Conservation (phyloP, 257 asterid genomes). For the Lycium barbarum region DNA sequence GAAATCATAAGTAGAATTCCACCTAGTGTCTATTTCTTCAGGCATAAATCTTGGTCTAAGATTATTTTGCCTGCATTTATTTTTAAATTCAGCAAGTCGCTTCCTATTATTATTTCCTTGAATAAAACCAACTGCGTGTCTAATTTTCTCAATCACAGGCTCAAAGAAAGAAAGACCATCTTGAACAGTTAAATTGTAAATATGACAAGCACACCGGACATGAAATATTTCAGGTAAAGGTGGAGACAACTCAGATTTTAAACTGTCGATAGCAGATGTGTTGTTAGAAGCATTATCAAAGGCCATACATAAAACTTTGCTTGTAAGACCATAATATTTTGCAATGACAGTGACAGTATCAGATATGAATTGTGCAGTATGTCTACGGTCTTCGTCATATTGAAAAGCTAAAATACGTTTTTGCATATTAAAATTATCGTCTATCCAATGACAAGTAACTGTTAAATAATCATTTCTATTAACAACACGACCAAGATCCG, state of each 20-base stretch:
- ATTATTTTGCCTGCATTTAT: too few species aligned
- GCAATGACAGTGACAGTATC: fast-evolving
- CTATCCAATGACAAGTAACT: background rate
- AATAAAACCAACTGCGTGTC: background rate
- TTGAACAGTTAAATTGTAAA: too few species aligned
- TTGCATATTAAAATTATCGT: background rate
- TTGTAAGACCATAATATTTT: background rate
- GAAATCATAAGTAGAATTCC: background rate
- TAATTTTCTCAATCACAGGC: background rate
- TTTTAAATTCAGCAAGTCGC: too few species aligned
- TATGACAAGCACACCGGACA: background rate
- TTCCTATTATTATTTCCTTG: background rate
- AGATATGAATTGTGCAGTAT: background rate
- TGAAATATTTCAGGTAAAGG: too few species aligned
- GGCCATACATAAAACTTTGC: background rate
- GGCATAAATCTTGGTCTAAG: background rate
- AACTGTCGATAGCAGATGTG: background rate
- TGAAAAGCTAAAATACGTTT: too few species aligned
- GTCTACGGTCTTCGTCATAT: background rate
- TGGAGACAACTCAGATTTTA: too few species aligned
- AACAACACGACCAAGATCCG: too few species aligned
- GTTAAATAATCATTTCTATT: too few species aligned
- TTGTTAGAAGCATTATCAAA: background rate
- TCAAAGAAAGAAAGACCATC: too few species aligned
- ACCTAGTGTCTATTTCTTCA: background rate